These are phyloP conservation scores for Carallia pectinifolia DNA, from an alignment of 345 rosid genomes.

Conservation along the genomic window DNA sequence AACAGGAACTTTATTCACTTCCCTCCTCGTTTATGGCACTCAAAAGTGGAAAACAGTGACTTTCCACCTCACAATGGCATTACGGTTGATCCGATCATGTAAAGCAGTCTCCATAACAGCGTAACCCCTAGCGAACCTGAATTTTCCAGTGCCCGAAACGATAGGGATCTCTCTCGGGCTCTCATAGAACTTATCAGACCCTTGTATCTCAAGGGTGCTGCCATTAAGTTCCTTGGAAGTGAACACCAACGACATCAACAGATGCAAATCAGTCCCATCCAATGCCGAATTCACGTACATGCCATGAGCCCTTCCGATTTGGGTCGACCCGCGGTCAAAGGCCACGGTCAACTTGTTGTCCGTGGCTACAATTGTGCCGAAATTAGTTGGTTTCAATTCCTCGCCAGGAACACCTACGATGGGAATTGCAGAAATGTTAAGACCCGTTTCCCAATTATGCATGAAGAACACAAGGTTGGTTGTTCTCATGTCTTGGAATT, in stretches of 20 bases:
- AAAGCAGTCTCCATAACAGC: slow-evolving; percentile 7
- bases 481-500: slow-evolving; percentile 1
- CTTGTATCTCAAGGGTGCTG: slow-evolving; percentile 12
- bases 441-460: slow-evolving; percentile 1
- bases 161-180: neutral
- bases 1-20: too few species aligned
- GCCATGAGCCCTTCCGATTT: neutral
- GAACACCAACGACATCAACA: slow-evolving; percentile 10
- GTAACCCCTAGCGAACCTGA: slow-evolving; percentile 8
- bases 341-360: neutral
- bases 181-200: neutral
- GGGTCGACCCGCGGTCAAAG: neutral
- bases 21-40: neutral
- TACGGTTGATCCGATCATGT: neutral
- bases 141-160: slow-evolving; percentile 11
- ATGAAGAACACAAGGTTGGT: slow-evolving; percentile 15
- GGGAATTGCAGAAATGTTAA: neutral
- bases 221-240: slow-evolving; percentile 7
- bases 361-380: neutral
- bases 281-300: neutral
- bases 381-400: neutral
- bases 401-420: neutral
- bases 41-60: slow-evolving; percentile 9
- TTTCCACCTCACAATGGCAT: slow-evolving; percentile 12
- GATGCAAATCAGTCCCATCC: slow-evolving; percentile 7